A percentile compares a stretch with the other conserved stretches of the same genome.
Evolutionary conservation across 2,329 filamentous ascomycete species (phyloP).

Genomic region (Ophiosphaerella herpotricha): DNA sequence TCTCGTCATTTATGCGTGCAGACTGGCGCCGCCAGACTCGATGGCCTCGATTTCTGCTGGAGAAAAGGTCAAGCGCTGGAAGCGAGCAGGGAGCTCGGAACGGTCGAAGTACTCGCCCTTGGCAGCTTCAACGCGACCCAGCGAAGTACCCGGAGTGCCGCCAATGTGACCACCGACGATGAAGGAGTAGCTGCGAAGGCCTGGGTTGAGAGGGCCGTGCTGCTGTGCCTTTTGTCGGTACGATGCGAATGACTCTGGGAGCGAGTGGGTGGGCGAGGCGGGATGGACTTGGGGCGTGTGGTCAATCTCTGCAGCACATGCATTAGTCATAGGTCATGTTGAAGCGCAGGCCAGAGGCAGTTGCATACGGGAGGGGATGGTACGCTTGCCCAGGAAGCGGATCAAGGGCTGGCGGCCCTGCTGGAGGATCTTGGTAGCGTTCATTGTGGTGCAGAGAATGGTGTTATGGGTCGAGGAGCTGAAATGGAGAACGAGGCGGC

Average conservation of each 20-base stretch:
- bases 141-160: slow-evolving; percentile 66
- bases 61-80: slow-evolving; percentile 75
- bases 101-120: slow-evolving; percentile 85
- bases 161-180: slow-evolving; percentile 54
- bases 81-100: slow-evolving; percentile 82
- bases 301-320: slow-evolving; percentile 64
- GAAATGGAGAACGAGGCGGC: neutral
- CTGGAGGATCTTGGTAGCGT: slow-evolving; percentile 52
- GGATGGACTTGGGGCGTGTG: slow-evolving; percentile 76
- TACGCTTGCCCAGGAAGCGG: slow-evolving; percentile 56
- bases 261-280: slow-evolving; percentile 67
- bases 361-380: slow-evolving; percentile 50
- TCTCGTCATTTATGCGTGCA: slow-evolving; percentile 53
- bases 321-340: neutral
- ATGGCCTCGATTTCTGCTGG: slow-evolving; percentile 91
- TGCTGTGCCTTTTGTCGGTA: slow-evolving; percentile 80
- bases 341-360: neutral
- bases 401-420: slow-evolving; percentile 57
- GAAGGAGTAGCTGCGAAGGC: slow-evolving; percentile 31
- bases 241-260: slow-evolving; percentile 72
- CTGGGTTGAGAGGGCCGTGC: slow-evolving; percentile 68
- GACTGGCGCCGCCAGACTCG: slow-evolving; percentile 85
- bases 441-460: slow-evolving; percentile 42
- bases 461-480: no score
- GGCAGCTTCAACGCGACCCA: slow-evolving; percentile 73